Percentiles rank a stretch among this genome's conserved stretches.
phyloP scores from a whole-genome alignment of 2,329 filamentous ascomycete species.

The Balansia obtecta region DNA sequence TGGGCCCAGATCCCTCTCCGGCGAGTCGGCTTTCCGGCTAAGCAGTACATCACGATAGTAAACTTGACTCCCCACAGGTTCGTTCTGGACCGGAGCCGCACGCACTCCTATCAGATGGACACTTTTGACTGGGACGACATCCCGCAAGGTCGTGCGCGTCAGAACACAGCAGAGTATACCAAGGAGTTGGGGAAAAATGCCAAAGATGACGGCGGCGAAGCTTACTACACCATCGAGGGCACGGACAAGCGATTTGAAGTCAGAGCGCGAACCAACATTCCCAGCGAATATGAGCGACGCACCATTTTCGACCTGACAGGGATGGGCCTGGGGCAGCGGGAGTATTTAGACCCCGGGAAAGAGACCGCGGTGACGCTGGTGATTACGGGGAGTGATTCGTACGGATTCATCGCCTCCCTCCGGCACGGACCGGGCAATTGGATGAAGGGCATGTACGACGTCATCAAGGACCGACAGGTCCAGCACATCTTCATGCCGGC shows the following conservation, averaged over 20 bases:
- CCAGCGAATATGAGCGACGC: conserved; percentile 13
- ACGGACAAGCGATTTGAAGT: conserved; percentile 19
- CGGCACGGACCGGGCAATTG: conserved; percentile 17
- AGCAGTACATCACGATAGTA: conserved; percentile 21
- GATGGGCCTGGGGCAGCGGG: conserved; percentile 21
- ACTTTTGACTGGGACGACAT: conserved; percentile 20
- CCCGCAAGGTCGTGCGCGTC: conserved; percentile 19
- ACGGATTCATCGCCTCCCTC: conserved; percentile 20
- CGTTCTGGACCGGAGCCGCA: conserved; percentile 12
- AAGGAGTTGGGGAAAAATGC: conserved; percentile 7
- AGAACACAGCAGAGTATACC: conserved; percentile 18
- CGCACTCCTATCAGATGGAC: conserved; percentile 20
- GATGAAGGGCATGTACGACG: conserved; percentile 20
- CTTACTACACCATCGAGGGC: conserved; percentile 18
- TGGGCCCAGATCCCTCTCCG: conserved; percentile 4
- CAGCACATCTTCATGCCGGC: conserved; percentile 35
- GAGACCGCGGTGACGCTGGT: conserved; percentile 20
- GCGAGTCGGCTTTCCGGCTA: conserved; percentile 6
- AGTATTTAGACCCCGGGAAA: conserved; percentile 19
- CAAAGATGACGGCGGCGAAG: conserved; percentile 19
- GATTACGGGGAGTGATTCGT: conserved; percentile 21
- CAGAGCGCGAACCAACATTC: conserved; percentile 18
- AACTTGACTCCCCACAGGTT: conserved; percentile 22
- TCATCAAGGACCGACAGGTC: conserved; percentile 25
- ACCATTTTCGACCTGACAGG: conserved; percentile 18